Percentiles rank a stretch among this genome's conserved stretches.
phyloP scores from a whole-genome alignment of 352 stramenopile species.

The Blastocystis hominis region DNA sequence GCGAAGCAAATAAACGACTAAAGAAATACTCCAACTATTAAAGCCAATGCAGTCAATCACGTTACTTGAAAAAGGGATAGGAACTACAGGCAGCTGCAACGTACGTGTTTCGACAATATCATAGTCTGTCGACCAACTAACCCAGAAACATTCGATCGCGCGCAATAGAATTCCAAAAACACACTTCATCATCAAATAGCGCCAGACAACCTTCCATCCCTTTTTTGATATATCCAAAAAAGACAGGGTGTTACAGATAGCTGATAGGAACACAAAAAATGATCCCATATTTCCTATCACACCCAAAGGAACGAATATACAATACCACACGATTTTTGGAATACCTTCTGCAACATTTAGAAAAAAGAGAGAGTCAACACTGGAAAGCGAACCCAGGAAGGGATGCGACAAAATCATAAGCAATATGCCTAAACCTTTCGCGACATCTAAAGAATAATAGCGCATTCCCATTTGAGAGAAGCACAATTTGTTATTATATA shows the following conservation, averaged over 20 bases:
- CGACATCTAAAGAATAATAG: conserved; percentile 36
- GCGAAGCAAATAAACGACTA: conserved; percentile 16
- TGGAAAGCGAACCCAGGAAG: conserved; percentile 7
- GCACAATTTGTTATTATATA: too few species aligned
- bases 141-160: conserved; percentile 44
- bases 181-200: conserved; percentile 42
- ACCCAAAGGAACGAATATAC: not conserved
- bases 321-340: not conserved
- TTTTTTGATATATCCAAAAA: conserved; percentile 53
- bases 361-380: not conserved
- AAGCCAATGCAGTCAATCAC: conserved; percentile 52
- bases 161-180: conserved; percentile 26
- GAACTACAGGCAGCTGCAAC: conserved; percentile 4
- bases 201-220: conserved; percentile 27
- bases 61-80: conserved; percentile 10
- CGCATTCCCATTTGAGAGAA: not conserved
- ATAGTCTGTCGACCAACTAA: conserved; percentile 1
- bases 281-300: conserved; percentile 49
- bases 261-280: conserved; percentile 35
- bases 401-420: conserved; percentile 43
- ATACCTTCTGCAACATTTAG: not conserved
- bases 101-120: conserved; percentile 25
- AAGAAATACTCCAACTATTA: conserved; percentile 8
- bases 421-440: conserved; percentile 37
- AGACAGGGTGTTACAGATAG: conserved; percentile 19